Percentiles rank a stretch among this genome's conserved stretches.
These are phyloP conservation scores for Gossypium laxum DNA, from an alignment of 441 rosid genomes.

Conservation along the genomic window DNA sequence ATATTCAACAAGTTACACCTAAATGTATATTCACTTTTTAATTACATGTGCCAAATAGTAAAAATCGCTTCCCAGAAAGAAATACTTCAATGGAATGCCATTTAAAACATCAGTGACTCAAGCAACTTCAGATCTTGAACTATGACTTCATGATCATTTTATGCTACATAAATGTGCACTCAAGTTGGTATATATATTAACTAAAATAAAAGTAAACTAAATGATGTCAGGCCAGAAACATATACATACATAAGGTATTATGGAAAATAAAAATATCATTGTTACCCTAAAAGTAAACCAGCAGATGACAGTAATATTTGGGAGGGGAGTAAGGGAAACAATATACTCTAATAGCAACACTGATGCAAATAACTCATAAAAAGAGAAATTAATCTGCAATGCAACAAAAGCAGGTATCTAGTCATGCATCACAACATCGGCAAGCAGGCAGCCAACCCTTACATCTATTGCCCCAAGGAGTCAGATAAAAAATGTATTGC, in stretches of 20 bases:
- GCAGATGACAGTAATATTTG: constrained; percentile 1
- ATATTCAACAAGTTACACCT: background rate
- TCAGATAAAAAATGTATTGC: background rate
- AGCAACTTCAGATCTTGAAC: constrained; percentile 11
- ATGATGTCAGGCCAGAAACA: background rate
- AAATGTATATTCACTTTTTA: background rate
- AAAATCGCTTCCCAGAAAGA: background rate
- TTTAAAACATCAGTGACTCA: background rate
- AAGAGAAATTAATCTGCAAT: background rate
- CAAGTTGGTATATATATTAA: background rate
- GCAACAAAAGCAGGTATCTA: background rate
- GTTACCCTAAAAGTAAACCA: background rate
- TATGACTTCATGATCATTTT: background rate
- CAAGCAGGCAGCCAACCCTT: background rate
- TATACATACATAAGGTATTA: background rate
- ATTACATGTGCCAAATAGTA: background rate
- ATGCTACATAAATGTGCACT: background rate
- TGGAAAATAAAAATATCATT: background rate
- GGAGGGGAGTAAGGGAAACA: background rate
- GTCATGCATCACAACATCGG: background rate
- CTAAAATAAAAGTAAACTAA: constrained; percentile 1
- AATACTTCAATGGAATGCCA: background rate
- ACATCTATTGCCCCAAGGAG: background rate
- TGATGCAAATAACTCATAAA: background rate
- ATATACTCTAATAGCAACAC: background rate